Evolutionary conservation across 1,139 yeast genomes (phyloP).

Genomic region (Candida buenavistaensis): DNA sequence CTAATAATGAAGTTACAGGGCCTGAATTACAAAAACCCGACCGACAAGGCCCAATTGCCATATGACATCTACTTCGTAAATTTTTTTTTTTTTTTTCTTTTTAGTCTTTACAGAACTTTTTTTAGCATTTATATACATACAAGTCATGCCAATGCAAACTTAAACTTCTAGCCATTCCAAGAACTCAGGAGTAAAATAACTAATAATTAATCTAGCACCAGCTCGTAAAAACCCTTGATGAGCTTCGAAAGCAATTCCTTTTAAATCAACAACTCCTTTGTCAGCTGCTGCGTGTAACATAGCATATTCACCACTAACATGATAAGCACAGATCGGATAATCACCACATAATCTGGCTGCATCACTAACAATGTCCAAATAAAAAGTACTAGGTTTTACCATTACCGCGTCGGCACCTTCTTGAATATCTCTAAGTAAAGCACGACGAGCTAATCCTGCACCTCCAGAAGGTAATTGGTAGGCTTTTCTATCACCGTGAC

Average conservation of each 20-base stretch:
- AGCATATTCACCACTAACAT: conserved; percentile 96
- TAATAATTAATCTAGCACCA: conserved; percentile 88
- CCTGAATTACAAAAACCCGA: conserved; percentile 11
- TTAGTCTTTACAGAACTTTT: not conserved
- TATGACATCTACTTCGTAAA: no score
- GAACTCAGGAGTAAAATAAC: conserved; percentile 95
- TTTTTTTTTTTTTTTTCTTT: no score
- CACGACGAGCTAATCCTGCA: conserved; percentile 91
- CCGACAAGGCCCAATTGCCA: conserved; percentile 20
- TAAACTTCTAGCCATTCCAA: conserved; percentile 75
- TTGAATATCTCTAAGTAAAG: conserved; percentile 75
- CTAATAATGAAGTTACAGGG: conserved; percentile 7
- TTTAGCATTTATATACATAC: not conserved
- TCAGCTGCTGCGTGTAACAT: conserved; percentile 99
- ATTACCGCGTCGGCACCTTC: conserved; percentile 97
- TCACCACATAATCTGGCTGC: conserved; percentile 81
- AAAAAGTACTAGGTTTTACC: conserved; percentile 96
- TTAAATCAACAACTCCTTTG: conserved; percentile 87
- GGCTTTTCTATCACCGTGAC: conserved; percentile 86
- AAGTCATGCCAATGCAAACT: not conserved
- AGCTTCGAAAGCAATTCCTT: conserved; percentile 86
- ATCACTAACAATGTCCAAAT: conserved; percentile 85
- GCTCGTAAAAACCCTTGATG: conserved; percentile 93
- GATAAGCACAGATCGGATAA: conserved; percentile 91
- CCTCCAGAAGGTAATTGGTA: conserved; percentile 95